phyloP scores from a whole-genome alignment of 2,329 filamentous ascomycete genomes.

The Dactylellina cionopaga region DNA sequence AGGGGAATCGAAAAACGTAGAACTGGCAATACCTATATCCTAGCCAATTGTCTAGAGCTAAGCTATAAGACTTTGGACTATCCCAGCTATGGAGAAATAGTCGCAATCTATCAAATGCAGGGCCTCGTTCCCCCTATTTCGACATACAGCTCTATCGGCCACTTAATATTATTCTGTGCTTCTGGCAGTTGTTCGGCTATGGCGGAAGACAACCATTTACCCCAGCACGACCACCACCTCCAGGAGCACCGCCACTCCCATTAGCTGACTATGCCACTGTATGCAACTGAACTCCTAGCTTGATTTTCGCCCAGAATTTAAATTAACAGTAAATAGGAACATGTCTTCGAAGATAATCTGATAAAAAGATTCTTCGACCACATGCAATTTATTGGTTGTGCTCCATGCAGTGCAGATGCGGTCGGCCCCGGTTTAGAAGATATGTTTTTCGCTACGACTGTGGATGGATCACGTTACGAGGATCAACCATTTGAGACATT shows the following conservation, averaged over 20 bases:
- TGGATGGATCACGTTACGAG: not conserved
- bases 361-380: slow-evolving; percentile 26
- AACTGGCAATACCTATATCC: not conserved
- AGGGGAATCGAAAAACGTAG: slow-evolving; percentile 4
- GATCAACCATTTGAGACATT: not conserved
- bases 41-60: not conserved
- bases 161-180: not conserved
- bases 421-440: slow-evolving; percentile 7
- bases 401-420: slow-evolving; percentile 12
- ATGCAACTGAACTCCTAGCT: not conserved
- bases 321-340: slow-evolving; percentile 11
- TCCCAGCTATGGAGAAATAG: slow-evolving; percentile 1
- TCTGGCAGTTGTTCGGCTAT: not conserved
- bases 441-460: slow-evolving; percentile 8
- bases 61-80: slow-evolving; percentile 5
- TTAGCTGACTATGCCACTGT: slow-evolving; percentile 5
- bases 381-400: slow-evolving; percentile 6
- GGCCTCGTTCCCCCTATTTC: not conserved
- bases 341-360: slow-evolving; percentile 21
- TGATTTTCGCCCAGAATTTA: not conserved
- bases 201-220: not conserved
- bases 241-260: not conserved
- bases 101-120: not conserved
- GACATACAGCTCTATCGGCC: slow-evolving; percentile 1
- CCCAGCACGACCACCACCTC: too few relatives aligned